Base-by-base conservation (phyloP, 2,329 filamentous ascomycete genomes). In the Periconia sp. region DNA sequence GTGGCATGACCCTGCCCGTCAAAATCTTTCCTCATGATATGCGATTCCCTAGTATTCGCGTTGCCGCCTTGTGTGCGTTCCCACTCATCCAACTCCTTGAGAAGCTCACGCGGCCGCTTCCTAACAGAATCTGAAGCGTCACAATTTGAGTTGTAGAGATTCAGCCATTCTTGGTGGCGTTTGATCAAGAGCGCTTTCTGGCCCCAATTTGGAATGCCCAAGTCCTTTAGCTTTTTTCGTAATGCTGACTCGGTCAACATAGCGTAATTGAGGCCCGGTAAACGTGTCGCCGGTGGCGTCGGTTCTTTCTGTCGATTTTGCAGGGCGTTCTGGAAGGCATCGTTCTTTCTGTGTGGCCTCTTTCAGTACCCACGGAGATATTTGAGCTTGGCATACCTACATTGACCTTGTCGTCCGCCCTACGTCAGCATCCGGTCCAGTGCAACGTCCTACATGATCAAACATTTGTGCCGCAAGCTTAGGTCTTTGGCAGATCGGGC, bases 71-170 rank as follows among this genome's bases (percentile, higher is more conserved):
- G 84, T 0, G 88, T 92, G 31, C 84, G 80, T 69, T 99, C 94
- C 92, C 94, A 97, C 1, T 82, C 71, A 16, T 92, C 87, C 10
- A 99, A 69, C 47, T 97, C 92, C 11, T 81, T 82, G 12, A 95
- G 70, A 4, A 99, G 70, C 43, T 94, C 86, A 5, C 73, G 63
- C 51, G 88, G 89, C 9, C 78, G 77, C 63, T 87, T 88, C 5
- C 59, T 49, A 13, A 56, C 49, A 0, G 90, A 90, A 2, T 76
- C 75, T 24, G 81, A 81, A 2, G 92, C 87, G 69, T 99, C 94
- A 71, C 91, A 96, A 65, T 99, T 99, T 9, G 95, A 89, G 68
- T 99, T 99, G 87, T 90, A 96, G 13, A 99, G 73, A 25, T 94
- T 96, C 37, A 94, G 80, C 92, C 92, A 99, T 69, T 99, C 94